These are phyloP conservation scores for Phytophthora multivora DNA, from an alignment of 352 stramenopile species.

Conservation along the genomic window DNA sequence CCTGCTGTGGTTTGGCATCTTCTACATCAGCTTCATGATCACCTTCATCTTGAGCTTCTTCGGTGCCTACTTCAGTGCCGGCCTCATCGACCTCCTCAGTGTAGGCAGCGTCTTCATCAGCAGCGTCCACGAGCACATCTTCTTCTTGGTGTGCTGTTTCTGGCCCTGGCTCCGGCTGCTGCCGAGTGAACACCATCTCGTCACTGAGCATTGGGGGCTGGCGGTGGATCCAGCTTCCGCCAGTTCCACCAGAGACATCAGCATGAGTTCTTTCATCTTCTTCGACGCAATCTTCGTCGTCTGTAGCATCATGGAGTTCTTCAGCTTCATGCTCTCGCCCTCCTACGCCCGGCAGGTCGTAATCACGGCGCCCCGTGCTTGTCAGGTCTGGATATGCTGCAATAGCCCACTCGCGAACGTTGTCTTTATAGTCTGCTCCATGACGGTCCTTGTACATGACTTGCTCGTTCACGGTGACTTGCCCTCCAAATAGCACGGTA, in stretches of 20 bases:
- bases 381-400: too few relatives aligned
- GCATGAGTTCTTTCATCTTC: background rate
- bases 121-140: too few relatives aligned
- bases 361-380: background rate
- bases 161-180: too few relatives aligned
- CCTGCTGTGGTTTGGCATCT: too few relatives aligned
- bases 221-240: background rate
- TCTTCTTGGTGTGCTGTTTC: too few relatives aligned
- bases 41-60: too few relatives aligned
- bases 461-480: conserved; percentile 6
- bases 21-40: too few relatives aligned
- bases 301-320: background rate
- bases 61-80: too few relatives aligned
- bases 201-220: conserved; percentile 1
- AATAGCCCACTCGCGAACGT: background rate
- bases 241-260: background rate
- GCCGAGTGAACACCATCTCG: too few relatives aligned
- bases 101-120: too few relatives aligned
- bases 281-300: background rate
- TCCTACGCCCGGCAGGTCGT: conserved; percentile 6
- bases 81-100: too few relatives aligned
- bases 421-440: background rate
- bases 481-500: background rate
- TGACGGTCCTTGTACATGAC: conserved; percentile 1
- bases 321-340: background rate